Evolutionary conservation across 441 rosid species (phyloP).

Genomic region (Omphalea diandra): DNA sequence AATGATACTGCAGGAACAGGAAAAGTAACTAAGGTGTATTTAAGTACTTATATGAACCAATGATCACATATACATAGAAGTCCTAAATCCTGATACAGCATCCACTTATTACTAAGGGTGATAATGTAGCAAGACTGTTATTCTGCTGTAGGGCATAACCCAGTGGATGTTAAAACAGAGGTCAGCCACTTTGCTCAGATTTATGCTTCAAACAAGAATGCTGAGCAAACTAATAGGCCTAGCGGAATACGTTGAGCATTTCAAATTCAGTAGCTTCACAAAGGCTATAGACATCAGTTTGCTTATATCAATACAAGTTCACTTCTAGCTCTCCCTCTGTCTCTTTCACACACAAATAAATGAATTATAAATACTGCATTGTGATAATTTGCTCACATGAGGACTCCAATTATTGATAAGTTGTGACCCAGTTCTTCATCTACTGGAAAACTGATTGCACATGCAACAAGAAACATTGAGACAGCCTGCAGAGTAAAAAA

Average conservation of each 20-base stretch:
- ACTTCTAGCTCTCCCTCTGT: neutral
- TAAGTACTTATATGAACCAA: neutral
- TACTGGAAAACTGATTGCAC: constrained; percentile 51
- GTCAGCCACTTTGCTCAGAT: neutral
- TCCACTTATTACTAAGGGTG: neutral
- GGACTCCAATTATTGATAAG: constrained; percentile 65
- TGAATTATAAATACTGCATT: neutral
- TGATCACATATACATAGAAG: neutral
- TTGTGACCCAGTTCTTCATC: constrained; percentile 61
- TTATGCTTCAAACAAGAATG: neutral
- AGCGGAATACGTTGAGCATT: neutral
- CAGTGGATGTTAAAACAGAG: neutral
- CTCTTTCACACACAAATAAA: neutral
- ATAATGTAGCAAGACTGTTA: neutral
- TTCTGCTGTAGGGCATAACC: neutral
- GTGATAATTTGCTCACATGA: constrained; percentile 49
- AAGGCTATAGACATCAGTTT: neutral
- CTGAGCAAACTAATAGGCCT: neutral
- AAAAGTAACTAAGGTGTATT: neutral
- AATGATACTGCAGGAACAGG: neutral
- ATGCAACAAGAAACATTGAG: constrained; percentile 62
- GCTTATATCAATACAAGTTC: neutral
- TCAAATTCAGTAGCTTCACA: neutral
- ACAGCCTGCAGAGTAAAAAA: constrained; percentile 48
- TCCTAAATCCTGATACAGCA: neutral